Base-by-base conservation (phyloP, 2,329 filamentous ascomycete genomes). In the Paracoccidioides lutzii region DNA sequence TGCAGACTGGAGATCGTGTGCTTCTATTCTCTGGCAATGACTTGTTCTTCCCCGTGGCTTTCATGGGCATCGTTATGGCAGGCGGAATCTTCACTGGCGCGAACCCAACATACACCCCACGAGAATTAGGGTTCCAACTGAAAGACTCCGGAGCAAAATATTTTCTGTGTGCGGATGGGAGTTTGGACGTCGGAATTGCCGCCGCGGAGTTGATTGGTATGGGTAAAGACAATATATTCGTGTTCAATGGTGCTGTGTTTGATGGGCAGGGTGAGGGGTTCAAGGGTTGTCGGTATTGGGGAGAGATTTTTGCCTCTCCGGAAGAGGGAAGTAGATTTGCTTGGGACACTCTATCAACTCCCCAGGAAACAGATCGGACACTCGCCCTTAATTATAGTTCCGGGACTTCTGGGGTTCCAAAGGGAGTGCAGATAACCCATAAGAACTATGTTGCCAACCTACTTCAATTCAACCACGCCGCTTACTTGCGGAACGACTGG, bases 371-470 rank as follows among this genome's bases (percentile, higher is more conserved):
- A 10, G 50, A 76, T 55, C 76, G 77, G 4, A 80, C 81, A 0
- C 81, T 84, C 61, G 84, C 81, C 30, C 78, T 94, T 59, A 93
- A 94, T 69, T 94, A 91, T 71, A 87, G 82, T 60, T 70, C 67
- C 52, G 73, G 88, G 9, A 90, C 86, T 0, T 94, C 89, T 0
- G 88, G 89, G 5, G 77, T 89, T 3, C 87, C 88, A 8, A 94
- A 94, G 67, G 89, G 89, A 9, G 88, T 93, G 12, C 82, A 87
- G 70, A 85, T 93, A 60, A 82, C 83, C n/a, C 88, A 94, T 69
- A 74, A 76, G 58, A 86, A 88, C 61, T 87, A 88, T 64, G 79
- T 90, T 45, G 78, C 87, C 59, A 91, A 91, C 65, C 79, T 81
- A 60, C 63, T 74, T 12, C 82, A 86, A 57, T 79, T 81, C 14